Percentiles rank a stretch among this genome's conserved stretches.
These are phyloP conservation scores for Aspergillus glaucus DNA, from an alignment of 2,329 filamentous ascomycete genomes.

Conservation along the genomic window DNA sequence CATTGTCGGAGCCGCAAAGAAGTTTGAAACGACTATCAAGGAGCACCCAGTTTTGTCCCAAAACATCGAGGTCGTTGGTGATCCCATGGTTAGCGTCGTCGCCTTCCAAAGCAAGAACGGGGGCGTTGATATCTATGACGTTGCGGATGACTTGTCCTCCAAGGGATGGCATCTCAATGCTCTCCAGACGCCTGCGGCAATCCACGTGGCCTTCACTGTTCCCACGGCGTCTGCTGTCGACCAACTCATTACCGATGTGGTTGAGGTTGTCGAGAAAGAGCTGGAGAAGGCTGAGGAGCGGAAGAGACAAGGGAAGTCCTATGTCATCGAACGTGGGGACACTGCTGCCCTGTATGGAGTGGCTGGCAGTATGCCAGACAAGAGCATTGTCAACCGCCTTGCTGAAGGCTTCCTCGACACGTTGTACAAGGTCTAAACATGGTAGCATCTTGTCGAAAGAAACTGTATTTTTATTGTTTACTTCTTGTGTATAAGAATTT, in stretches of 20 bases:
- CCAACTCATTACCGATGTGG: constrained; percentile 64
- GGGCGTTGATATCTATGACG: constrained; percentile 83
- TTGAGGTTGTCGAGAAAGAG: constrained; percentile 56
- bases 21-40: constrained; percentile 68
- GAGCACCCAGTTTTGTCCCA: constrained; percentile 61
- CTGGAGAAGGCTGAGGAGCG: constrained; percentile 73
- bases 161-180: constrained; percentile 96
- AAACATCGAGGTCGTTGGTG: constrained; percentile 74
- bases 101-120: constrained; percentile 69
- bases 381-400: constrained; percentile 85
- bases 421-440: constrained; percentile 69
- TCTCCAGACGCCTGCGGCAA: constrained; percentile 81
- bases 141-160: constrained; percentile 77
- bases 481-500: neutral
- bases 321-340: constrained; percentile 53
- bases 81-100: constrained; percentile 82
- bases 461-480: constrained; percentile 5
- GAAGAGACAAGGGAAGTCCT: constrained; percentile 52
- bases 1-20: constrained; percentile 82
- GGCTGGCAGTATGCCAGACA: constrained; percentile 89
- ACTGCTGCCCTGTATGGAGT: constrained; percentile 89
- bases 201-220: constrained; percentile 89
- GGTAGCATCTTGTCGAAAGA: neutral
- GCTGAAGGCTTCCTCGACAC: constrained; percentile 89
- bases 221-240: constrained; percentile 79